These are phyloP conservation scores for Astraeus odoratus DNA, from an alignment of 768 basidiomycete species.

Conservation along the genomic window DNA sequence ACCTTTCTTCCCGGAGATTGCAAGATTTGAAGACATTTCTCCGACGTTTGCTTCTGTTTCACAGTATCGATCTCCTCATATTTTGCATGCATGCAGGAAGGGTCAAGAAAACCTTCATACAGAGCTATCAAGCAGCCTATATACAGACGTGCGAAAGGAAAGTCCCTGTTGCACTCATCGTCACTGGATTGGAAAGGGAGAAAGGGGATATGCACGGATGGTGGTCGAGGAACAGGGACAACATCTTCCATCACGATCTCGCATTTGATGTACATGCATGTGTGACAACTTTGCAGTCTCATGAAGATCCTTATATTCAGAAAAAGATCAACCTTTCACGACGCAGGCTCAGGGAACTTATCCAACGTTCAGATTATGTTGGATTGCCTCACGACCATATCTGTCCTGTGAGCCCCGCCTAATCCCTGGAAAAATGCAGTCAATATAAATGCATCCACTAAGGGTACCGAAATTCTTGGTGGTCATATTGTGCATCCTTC, in stretches of 20 bases:
- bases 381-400: neutral
- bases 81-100: slow-evolving; percentile 24
- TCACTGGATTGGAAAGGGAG: slow-evolving; percentile 15
- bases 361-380: neutral
- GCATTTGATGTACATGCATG: neutral
- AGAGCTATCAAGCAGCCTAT: slow-evolving; percentile 15
- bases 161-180: slow-evolving; percentile 8
- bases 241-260: neutral
- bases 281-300: neutral
- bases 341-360: neutral
- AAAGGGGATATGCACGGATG: slow-evolving; percentile 19
- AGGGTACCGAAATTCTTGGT: too few species aligned
- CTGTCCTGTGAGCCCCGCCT: neutral
- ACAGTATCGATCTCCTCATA: slow-evolving; percentile 19
- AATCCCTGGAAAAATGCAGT: neutral
- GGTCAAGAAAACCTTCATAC: slow-evolving; percentile 11
- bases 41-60: slow-evolving; percentile 10
- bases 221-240: slow-evolving; percentile 23
- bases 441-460: too few species aligned
- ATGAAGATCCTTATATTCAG: neutral
- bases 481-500: neutral
- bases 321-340: neutral
- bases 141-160: neutral
- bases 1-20: slow-evolving; percentile 8
- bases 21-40: slow-evolving; percentile 21